phyloP scores from a whole-genome alignment of 306 rosid genomes.

The Astragalus glycyphyllos region DNA sequence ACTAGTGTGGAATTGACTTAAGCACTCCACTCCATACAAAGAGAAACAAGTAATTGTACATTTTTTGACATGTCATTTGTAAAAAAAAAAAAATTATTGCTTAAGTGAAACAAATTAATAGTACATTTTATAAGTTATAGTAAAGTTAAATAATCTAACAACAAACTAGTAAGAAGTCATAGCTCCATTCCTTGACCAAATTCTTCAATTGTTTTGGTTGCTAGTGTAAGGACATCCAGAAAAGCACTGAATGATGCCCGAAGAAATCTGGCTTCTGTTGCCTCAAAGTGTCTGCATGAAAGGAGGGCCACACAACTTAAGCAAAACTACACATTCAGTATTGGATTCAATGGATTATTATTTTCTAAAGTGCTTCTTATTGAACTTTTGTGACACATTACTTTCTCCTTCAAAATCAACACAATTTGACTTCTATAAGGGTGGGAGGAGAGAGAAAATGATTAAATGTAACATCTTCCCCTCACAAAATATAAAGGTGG shows the following conservation, averaged over 20 bases:
- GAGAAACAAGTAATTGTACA: neutral
- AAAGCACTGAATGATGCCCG: slow-evolving; percentile 92
- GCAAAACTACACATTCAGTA: neutral
- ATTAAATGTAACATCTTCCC: no score
- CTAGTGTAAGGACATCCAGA: slow-evolving; percentile 73
- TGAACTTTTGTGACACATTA: no score
- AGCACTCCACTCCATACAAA: neutral
- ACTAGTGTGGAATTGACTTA: neutral
- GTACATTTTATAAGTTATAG: neutral
- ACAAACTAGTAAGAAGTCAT: slow-evolving; percentile 45
- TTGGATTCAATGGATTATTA: no score
- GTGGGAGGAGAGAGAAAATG: no score
- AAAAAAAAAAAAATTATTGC: slow-evolving; percentile 10
- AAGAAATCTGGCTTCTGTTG: slow-evolving; percentile 92
- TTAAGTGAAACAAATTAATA: neutral
- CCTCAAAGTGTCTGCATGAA: slow-evolving; percentile 79
- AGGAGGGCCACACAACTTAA: neutral
- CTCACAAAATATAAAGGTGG: no score
- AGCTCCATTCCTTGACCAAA: slow-evolving; percentile 69
- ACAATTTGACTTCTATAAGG: no score
- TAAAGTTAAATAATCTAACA: slow-evolving; percentile 17
- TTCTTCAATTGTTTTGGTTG: slow-evolving; percentile 87
- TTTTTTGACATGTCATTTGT: neutral
- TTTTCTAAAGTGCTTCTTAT: no score
- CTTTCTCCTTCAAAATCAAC: no score